A percentile compares a stretch with the other conserved stretches of the same genome.
Evolutionary conservation across 345 rosid genomes (phyloP).

Genomic region (Laguncularia racemosa): DNA sequence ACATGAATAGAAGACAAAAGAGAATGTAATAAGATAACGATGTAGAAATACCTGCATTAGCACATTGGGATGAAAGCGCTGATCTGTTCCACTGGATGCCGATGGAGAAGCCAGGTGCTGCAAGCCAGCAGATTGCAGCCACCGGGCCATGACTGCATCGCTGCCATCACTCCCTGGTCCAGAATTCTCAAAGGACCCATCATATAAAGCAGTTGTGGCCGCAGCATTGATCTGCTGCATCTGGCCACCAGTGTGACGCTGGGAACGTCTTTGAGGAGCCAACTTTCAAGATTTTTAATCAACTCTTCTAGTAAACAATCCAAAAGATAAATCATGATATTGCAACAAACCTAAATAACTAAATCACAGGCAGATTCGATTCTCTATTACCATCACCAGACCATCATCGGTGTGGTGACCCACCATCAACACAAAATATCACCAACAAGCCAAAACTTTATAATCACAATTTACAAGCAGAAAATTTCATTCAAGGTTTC

Average conservation of each 20-base stretch:
- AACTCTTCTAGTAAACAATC: slow-evolving; percentile 29
- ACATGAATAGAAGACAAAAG: too few relatives aligned
- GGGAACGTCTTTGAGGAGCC: slow-evolving; percentile 99
- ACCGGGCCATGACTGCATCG: slow-evolving; percentile 97
- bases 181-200: slow-evolving; percentile 62
- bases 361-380: too few relatives aligned
- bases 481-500: too few relatives aligned
- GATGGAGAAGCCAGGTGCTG: slow-evolving; percentile 99
- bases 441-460: too few relatives aligned
- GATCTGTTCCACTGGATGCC: slow-evolving; percentile 71
- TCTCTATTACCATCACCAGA: too few relatives aligned
- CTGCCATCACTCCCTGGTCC: slow-evolving; percentile 68
- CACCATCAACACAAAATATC: too few relatives aligned
- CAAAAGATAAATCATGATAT: not conserved
- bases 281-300: slow-evolving; percentile 74
- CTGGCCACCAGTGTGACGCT: slow-evolving; percentile 99
- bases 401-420: too few relatives aligned
- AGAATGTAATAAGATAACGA: too few relatives aligned
- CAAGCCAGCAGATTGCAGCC: slow-evolving; percentile 98
- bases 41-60: slow-evolving; percentile 64
- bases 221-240: slow-evolving; percentile 96
- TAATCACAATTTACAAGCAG: too few relatives aligned
- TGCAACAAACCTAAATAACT: too few relatives aligned
- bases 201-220: slow-evolving; percentile 75
- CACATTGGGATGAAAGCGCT: slow-evolving; percentile 82